Evolutionary conservation across 169 alveolate species (phyloP).

Genomic region (Cardiosporidium cionae): DNA sequence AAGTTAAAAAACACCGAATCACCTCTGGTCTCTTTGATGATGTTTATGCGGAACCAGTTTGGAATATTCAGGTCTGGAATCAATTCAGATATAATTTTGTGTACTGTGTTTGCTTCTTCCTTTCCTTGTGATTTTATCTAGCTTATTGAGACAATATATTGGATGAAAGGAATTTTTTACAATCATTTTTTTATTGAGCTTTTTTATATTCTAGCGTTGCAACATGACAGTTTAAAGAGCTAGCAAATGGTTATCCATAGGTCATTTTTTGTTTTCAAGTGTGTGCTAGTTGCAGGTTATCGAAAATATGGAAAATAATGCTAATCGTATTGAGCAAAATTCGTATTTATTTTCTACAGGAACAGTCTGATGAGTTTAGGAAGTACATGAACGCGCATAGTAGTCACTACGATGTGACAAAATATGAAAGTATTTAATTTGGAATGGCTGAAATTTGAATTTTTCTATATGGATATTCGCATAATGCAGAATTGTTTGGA

Average conservation of each 20-base stretch:
- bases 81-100: not conserved
- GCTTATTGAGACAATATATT: too few relatives aligned
- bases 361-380: not conserved
- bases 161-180: too few relatives aligned
- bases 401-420: not conserved
- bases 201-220: not conserved
- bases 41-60: not conserved
- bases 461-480: too few relatives aligned
- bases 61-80: not conserved
- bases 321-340: not conserved
- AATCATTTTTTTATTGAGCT: too few relatives aligned
- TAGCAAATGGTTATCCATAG: too few relatives aligned
- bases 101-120: not conserved
- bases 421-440: too few relatives aligned
- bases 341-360: not conserved
- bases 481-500: too few relatives aligned
- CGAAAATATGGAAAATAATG: not conserved
- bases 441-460: too few relatives aligned
- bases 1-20: not conserved
- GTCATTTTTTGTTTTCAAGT: not conserved
- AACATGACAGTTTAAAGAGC: not conserved
- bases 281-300: not conserved
- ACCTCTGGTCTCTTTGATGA: not conserved
- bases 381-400: not conserved
- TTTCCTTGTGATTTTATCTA: not conserved